Evolutionary conservation across 108 stramenopile species (phyloP), one percentile per base, ranked within the genome.

Genomic region (Skeletonema marinoi): DNA sequence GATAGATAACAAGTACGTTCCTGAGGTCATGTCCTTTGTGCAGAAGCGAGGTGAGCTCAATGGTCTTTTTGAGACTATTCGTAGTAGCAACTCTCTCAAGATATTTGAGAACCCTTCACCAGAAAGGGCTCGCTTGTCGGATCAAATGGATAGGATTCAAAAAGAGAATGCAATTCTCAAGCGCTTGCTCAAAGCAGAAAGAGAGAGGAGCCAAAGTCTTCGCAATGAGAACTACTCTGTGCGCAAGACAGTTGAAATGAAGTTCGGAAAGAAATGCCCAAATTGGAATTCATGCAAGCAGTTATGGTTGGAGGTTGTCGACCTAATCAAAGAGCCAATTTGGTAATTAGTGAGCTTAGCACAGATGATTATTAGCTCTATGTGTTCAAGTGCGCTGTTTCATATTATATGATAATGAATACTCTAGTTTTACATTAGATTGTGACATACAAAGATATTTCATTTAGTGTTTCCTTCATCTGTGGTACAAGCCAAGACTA

Each of bases 141-240:
- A 66, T 32, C 71, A 79, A 48, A 67, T 79, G 71, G 19, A 72
- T 32, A 71, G 66, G 51, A 64, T 81, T 29, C 68, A 74, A 9
- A 32, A 46, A 36, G 80, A 81, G 42, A 81, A 81, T 60, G n/a
- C 59, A 54, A 6, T 51, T 11, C 68, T 81, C 35, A 81, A 68
- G 60, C 35, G 59, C 16, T 66, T 73, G 8, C 65, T 81, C 19
- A 73, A 70, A 41, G 42, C 33, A 21, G 80, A 81, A 71, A 70
- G 67, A 63, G 58, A 65, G n/a, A 63, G 59, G 36, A 71, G 66
- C 29, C 32, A 69, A 17, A 70, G 31, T 29, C 62, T 74, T 29
- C 73, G 35, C 31, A 17, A 81, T 2, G 60, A 70, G 35, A 68
- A 61, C 51, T 8, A 69, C 56, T 8, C 4, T n/a, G 50, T 73